phyloP scores from a whole-genome alignment of 345 rosid genomes.

The Eucalyptus sideroxylon region DNA sequence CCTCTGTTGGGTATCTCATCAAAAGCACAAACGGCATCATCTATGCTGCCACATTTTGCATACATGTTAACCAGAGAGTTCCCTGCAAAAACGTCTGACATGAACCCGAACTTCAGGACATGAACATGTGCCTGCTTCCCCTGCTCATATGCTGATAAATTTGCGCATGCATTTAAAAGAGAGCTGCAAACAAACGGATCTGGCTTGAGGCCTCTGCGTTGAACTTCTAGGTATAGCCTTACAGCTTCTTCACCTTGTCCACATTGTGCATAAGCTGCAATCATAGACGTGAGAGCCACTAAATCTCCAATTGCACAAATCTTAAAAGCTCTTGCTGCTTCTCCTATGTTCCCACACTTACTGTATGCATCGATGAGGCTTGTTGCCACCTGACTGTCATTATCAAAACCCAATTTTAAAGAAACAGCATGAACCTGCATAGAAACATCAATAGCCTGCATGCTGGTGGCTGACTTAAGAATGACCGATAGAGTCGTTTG shows the following conservation, averaged over 20 bases:
- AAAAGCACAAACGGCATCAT: slow-evolving; percentile 38
- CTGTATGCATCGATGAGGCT: slow-evolving; percentile 54
- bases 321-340: slow-evolving; percentile 27
- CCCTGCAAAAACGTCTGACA: slow-evolving; percentile 38
- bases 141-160: slow-evolving; percentile 57
- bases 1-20: slow-evolving; percentile 35
- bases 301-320: slow-evolving; percentile 16
- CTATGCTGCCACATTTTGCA: slow-evolving; percentile 61
- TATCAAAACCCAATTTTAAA: slow-evolving; percentile 28
- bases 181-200: slow-evolving; percentile 62
- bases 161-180: slow-evolving; percentile 53
- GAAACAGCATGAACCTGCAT: slow-evolving; percentile 34
- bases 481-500: slow-evolving; percentile 46
- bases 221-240: slow-evolving; percentile 34
- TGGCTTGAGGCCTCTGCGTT: slow-evolving; percentile 19
- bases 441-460: slow-evolving; percentile 18
- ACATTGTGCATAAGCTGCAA: slow-evolving; percentile 37
- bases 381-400: slow-evolving; percentile 28
- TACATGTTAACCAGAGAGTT: slow-evolving; percentile 61
- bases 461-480: slow-evolving; percentile 35
- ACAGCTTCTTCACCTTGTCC: slow-evolving; percentile 64
- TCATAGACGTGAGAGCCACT: slow-evolving; percentile 45
- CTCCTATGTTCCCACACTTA: slow-evolving; percentile 31
- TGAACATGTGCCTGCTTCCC: slow-evolving; percentile 60
- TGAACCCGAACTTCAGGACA: slow-evolving; percentile 41